phyloP scores from a whole-genome alignment of 495 filamentous ascomycete genomes.

The Neurospora sublineolata region DNA sequence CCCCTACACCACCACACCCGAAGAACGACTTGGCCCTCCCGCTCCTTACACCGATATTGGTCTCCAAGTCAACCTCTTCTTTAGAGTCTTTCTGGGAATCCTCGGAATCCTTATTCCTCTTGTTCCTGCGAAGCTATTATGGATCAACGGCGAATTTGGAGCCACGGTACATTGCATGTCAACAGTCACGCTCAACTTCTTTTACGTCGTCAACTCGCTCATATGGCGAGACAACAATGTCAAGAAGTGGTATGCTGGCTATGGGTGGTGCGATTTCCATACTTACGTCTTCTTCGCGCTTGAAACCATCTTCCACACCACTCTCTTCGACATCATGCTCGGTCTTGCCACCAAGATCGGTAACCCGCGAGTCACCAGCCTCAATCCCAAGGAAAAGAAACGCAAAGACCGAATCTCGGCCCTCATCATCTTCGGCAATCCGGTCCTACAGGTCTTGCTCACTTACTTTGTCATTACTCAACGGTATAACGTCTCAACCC shows the following conservation, averaged over 20 bases:
- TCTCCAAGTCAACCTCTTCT: slow-evolving; percentile 30
- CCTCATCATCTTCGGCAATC: slow-evolving; percentile 56
- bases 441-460: slow-evolving; percentile 50
- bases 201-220: slow-evolving; percentile 63
- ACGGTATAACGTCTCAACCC: slow-evolving; percentile 62
- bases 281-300: slow-evolving; percentile 45
- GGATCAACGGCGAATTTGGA: slow-evolving; percentile 48
- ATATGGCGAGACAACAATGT: slow-evolving; percentile 72
- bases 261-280: slow-evolving; percentile 74
- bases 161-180: slow-evolving; percentile 53
- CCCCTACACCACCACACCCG: slow-evolving; percentile 14
- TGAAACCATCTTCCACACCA: slow-evolving; percentile 50
- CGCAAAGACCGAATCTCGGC: slow-evolving; percentile 47
- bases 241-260: slow-evolving; percentile 57
- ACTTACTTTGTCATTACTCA: slow-evolving; percentile 58
- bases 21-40: slow-evolving; percentile 12
- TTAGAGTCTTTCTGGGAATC: slow-evolving; percentile 41
- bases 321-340: slow-evolving; percentile 63
- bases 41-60: slow-evolving; percentile 18
- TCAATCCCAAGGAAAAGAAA: slow-evolving; percentile 39
- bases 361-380: slow-evolving; percentile 39
- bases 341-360: slow-evolving; percentile 64
- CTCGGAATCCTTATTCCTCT: slow-evolving; percentile 45
- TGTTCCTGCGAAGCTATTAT: slow-evolving; percentile 45
- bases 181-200: slow-evolving; percentile 52